A percentile compares a stretch with the other conserved stretches of the same genome.
These are phyloP conservation scores for Heterococcus sp. DNA, from an alignment of 108 stramenopile genomes.

Conservation along the genomic window DNA sequence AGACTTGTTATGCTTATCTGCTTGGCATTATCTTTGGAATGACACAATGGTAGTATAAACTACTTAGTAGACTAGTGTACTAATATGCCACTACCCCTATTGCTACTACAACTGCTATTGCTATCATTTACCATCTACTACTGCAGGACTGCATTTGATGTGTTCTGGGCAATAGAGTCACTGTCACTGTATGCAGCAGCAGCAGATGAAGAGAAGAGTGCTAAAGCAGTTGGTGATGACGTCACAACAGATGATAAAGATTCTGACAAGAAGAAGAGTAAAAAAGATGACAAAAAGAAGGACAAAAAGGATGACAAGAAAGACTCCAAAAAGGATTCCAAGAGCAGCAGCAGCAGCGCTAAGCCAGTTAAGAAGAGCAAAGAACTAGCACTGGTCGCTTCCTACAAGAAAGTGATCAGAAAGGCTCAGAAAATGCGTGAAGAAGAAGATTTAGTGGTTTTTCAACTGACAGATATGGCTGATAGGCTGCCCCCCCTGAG, in stretches of 20 bases:
- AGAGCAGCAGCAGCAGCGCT: constrained; percentile 5
- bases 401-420: constrained; percentile 87
- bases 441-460: constrained; percentile 56
- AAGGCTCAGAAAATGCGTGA: constrained; percentile 64
- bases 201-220: constrained; percentile 7
- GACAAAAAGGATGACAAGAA: constrained; percentile 69
- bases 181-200: constrained; percentile 64
- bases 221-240: constrained; percentile 65
- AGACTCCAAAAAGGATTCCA: too few relatives aligned
- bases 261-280: constrained; percentile 71
- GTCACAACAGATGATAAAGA: too few relatives aligned
- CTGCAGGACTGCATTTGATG: background rate
- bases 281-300: constrained; percentile 73
- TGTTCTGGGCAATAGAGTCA: constrained; percentile 59
- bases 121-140: too few relatives aligned
- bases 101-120: too few relatives aligned
- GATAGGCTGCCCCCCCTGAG: constrained; percentile 90
- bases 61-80: too few relatives aligned
- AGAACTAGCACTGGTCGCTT: constrained; percentile 71
- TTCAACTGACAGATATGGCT: constrained; percentile 92
- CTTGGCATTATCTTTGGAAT: too few relatives aligned
- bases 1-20: too few relatives aligned
- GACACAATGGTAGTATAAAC: too few relatives aligned
- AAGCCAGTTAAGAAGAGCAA: constrained; percentile 13
- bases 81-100: too few relatives aligned